Conservation (phyloP, 1,139 yeast species). For the Yamadazyma atlantica region DNA sequence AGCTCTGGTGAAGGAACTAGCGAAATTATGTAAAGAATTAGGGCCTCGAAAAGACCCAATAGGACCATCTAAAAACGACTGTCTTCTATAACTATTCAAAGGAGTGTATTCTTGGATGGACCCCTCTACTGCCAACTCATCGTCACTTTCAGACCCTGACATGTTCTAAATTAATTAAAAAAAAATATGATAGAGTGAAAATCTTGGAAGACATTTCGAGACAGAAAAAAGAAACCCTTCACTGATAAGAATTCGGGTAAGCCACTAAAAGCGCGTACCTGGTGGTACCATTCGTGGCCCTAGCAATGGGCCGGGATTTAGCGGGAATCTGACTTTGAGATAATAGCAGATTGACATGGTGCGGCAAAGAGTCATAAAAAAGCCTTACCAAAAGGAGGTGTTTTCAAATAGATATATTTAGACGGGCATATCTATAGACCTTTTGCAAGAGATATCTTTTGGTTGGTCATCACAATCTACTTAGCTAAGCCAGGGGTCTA, state of each 20-base stretch:
- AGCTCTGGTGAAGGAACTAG: conserved; percentile 48
- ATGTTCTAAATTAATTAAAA: neutral
- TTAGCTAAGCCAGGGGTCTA: no score
- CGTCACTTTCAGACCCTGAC: conserved; percentile 4
- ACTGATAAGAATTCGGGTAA: neutral
- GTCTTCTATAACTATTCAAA: conserved; percentile 22
- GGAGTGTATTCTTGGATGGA: conserved; percentile 18
- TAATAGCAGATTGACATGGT: no score
- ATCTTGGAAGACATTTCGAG: neutral
- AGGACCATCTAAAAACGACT: conserved; percentile 38
- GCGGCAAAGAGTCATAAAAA: neutral
- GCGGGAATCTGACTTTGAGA: neutral
- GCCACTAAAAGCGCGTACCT: no score
- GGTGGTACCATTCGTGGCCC: no score
- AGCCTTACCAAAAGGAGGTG: neutral
- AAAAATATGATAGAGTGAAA: neutral
- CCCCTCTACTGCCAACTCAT: conserved; percentile 3
- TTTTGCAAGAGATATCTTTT: neutral
- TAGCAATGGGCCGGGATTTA: no score
- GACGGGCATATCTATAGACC: neutral
- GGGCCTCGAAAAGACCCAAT: conserved; percentile 50
- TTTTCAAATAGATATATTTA: no score
- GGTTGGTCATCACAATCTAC: no score
- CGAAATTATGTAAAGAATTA: conserved; percentile 48
- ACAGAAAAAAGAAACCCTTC: neutral